These are phyloP conservation scores for Pichia nakasei DNA, from an alignment of 805 yeast species.

Conservation along the genomic window DNA sequence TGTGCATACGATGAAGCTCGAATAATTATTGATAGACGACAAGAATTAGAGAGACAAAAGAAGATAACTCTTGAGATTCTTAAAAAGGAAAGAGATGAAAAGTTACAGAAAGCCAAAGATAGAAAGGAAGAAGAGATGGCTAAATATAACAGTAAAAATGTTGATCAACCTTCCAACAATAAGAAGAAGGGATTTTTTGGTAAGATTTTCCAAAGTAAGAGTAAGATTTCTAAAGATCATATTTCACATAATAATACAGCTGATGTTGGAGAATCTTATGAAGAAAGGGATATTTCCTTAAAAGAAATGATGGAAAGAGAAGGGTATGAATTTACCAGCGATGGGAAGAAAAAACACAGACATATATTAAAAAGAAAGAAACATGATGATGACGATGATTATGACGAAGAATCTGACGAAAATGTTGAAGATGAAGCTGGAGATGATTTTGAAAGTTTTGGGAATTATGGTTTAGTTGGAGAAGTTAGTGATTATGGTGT, in stretches of 20 bases:
- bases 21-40: conserved; percentile 17
- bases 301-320: conserved; percentile 6
- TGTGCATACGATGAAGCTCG: conserved; percentile 15
- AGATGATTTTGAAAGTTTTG: conserved; percentile 2
- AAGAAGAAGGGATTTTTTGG: conserved; percentile 18
- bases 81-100: conserved; percentile 18
- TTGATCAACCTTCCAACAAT: conserved; percentile 4
- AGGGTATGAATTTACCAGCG: conserved; percentile 2
- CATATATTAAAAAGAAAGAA: not conserved
- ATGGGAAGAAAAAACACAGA: not conserved
- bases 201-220: conserved; percentile 21
- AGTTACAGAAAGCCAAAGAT: conserved; percentile 13
- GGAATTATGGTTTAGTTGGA: not conserved
- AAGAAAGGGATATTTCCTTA: not conserved
- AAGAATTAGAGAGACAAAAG: conserved; percentile 11
- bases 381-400: conserved; percentile 1
- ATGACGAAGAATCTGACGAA: conserved; percentile 3
- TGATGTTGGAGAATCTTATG: not conserved
- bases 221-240: conserved; percentile 23
- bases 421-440: not conserved
- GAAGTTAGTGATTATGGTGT: not conserved
- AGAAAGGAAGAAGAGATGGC: conserved; percentile 18
- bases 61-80: conserved; percentile 13
- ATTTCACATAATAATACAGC: conserved; percentile 16
- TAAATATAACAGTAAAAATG: conserved; percentile 11